These are phyloP conservation scores for Penicillium psychrofluorescens DNA, from an alignment of 495 filamentous ascomycete genomes.

Conservation along the genomic window DNA sequence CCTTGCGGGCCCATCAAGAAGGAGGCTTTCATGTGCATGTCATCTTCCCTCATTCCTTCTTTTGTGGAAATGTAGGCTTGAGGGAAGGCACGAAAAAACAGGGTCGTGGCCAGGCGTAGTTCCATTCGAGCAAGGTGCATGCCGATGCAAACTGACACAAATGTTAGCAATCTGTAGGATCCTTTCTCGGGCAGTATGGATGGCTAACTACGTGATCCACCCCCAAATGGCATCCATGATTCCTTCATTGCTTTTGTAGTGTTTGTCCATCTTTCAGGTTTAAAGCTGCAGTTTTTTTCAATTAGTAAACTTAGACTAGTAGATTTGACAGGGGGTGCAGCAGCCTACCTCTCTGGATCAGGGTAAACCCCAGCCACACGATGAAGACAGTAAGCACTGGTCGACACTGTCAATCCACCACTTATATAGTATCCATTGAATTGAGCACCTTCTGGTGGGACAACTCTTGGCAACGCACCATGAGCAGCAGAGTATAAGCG, in stretches of 20 bases:
- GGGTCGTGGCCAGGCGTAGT: slow-evolving; percentile 22
- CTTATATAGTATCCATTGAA: slow-evolving; percentile 26
- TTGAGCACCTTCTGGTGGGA: slow-evolving; percentile 17
- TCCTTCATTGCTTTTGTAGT: slow-evolving; percentile 46
- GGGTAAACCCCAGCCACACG: slow-evolving; percentile 22
- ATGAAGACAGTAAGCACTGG: slow-evolving; percentile 40
- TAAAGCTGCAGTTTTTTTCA: slow-evolving; percentile 13
- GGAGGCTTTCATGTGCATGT: slow-evolving; percentile 34
- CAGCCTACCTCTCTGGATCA: slow-evolving; percentile 18
- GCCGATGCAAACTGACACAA: slow-evolving; percentile 28
- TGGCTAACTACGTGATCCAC: slow-evolving; percentile 33
- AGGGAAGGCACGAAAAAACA: slow-evolving; percentile 28
- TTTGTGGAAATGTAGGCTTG: slow-evolving; percentile 9
- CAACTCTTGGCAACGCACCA: slow-evolving; percentile 31
- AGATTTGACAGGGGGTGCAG: too few species aligned
- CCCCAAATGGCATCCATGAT: slow-evolving; percentile 46
- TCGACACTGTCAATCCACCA: slow-evolving; percentile 21
- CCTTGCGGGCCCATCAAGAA: slow-evolving; percentile 38
- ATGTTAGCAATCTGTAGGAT: too few species aligned
- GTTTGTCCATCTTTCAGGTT: slow-evolving; percentile 34
- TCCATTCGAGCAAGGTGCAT: slow-evolving; percentile 31
- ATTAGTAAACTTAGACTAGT: neutral
- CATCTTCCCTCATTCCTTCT: slow-evolving; percentile 35
- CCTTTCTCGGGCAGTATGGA: neutral
- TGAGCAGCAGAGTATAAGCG: slow-evolving; percentile 46